These are phyloP conservation scores for Colletotrichum lupini DNA, from an alignment of 2,329 filamentous ascomycete genomes.

Conservation along the genomic window DNA sequence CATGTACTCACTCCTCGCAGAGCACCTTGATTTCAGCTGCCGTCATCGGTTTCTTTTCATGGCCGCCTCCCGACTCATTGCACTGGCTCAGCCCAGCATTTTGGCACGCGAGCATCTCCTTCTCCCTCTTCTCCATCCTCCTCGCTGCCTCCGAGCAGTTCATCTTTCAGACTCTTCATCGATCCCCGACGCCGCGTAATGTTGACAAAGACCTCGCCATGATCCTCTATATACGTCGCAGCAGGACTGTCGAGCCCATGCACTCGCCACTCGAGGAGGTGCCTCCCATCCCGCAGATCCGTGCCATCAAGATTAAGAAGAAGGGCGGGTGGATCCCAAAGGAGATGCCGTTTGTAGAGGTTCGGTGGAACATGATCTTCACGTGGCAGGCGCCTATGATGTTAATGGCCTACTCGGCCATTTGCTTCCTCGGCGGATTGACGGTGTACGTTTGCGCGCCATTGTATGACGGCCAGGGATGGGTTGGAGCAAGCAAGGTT, in stretches of 20 bases:
- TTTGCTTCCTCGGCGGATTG: slow-evolving; percentile 39
- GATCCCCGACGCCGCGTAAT: slow-evolving; percentile 28
- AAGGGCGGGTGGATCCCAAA: slow-evolving; percentile 33
- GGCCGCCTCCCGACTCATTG: slow-evolving; percentile 36
- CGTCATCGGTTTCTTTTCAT: slow-evolving; percentile 44
- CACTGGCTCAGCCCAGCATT: slow-evolving; percentile 40
- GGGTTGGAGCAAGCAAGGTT: slow-evolving; percentile 37
- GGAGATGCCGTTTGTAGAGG: slow-evolving; percentile 31
- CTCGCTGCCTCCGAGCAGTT: slow-evolving; percentile 42
- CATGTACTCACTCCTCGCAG: slow-evolving; percentile 22
- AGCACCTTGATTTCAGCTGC: slow-evolving; percentile 40
- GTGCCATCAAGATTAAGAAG: slow-evolving; percentile 24
- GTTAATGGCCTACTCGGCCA: slow-evolving; percentile 41
- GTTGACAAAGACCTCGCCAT: slow-evolving; percentile 36
- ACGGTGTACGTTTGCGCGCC: slow-evolving; percentile 40
- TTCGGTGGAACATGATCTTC: slow-evolving; percentile 45
- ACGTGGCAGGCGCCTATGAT: slow-evolving; percentile 45
- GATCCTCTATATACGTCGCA: slow-evolving; percentile 35
- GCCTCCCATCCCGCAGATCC: slow-evolving; percentile 33
- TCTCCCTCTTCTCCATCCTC: slow-evolving; percentile 42
- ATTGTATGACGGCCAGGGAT: slow-evolving; percentile 37
- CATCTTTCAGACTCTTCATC: slow-evolving; percentile 40
- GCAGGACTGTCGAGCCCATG: slow-evolving; percentile 18
- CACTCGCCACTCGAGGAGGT: slow-evolving; percentile 29
- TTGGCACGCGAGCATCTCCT: slow-evolving; percentile 41